A percentile compares a stretch with the other conserved stretches of the same genome.
Evolutionary conservation across 2,329 filamentous ascomycete genomes (phyloP).

Genomic region (Chrysoporthe cubensis): DNA sequence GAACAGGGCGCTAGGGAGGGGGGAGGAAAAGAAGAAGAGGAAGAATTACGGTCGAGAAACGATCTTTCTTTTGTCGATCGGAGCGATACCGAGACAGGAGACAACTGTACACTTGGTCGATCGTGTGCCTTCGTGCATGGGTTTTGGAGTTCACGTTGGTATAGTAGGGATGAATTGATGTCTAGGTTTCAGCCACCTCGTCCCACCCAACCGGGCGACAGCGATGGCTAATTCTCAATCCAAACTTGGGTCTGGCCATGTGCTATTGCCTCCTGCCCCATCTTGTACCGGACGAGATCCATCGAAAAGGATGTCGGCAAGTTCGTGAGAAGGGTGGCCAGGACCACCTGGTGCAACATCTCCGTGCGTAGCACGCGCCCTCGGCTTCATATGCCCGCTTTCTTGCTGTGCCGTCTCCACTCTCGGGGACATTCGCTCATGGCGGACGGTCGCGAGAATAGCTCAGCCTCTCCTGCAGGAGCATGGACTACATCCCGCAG

Average conservation of each 20-base stretch:
- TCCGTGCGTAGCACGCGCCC: background rate
- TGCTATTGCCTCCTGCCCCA: background rate
- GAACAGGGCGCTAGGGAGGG: constrained; percentile 28
- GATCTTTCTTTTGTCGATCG: constrained; percentile 21
- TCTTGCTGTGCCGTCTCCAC: background rate
- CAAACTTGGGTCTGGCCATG: background rate
- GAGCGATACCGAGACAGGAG: constrained; percentile 20
- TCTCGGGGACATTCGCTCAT: background rate
- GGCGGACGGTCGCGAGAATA: no score
- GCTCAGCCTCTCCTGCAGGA: no score
- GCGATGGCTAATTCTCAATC: background rate
- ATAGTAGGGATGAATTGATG: constrained; percentile 33
- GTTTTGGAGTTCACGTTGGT: constrained; percentile 40
- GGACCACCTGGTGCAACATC: no score
- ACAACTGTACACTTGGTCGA: constrained; percentile 25
- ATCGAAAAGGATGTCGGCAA: background rate
- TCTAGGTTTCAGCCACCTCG: constrained; percentile 26
- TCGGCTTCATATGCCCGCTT: background rate
- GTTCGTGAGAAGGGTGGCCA: background rate
- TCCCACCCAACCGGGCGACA: background rate
- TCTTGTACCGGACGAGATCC: background rate
- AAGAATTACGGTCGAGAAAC: background rate
- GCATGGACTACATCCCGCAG: no score
- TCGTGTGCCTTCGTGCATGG: constrained; percentile 37
- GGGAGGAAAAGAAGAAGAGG: background rate